Evolutionary conservation across 1,284 basidiomycete species (phyloP).

Genomic region (Tilletia walkeri): DNA sequence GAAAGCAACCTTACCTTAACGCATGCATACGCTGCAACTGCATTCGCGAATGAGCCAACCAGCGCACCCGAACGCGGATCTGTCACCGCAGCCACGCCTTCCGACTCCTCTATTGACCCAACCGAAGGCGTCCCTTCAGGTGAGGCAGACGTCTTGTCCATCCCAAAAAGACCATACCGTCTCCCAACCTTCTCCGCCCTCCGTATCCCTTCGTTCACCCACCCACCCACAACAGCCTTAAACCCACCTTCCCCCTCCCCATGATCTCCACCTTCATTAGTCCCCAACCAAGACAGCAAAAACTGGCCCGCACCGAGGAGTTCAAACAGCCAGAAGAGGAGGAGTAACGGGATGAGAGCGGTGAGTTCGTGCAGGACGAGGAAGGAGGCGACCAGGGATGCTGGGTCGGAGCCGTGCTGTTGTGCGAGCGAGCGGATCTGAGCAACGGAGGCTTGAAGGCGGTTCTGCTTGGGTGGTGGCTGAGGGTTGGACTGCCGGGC

Average conservation of each 20-base stretch:
- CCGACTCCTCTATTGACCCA: constrained; percentile 21
- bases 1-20: constrained; percentile 68
- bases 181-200: constrained; percentile 70
- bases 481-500: too few species aligned
- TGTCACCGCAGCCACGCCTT: constrained; percentile 12
- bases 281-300: constrained; percentile 60
- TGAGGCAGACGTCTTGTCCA: constrained; percentile 61
- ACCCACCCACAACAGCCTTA: constrained; percentile 54
- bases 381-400: neutral
- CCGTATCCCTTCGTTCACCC: constrained; percentile 68
- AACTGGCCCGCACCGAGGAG: constrained; percentile 70
- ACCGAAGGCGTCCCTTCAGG: constrained; percentile 7
- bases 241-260: neutral
- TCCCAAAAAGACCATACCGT: constrained; percentile 78
- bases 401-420: constrained; percentile 64
- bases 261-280: neutral
- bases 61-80: constrained; percentile 66
- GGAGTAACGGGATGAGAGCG: constrained; percentile 73
- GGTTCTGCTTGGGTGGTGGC: neutral
- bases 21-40: constrained; percentile 74
- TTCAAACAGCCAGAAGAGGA: constrained; percentile 72
- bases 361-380: constrained; percentile 60
- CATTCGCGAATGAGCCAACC: constrained; percentile 45
- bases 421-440: constrained; percentile 34
- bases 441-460: constrained; percentile 27